Conservation (phyloP, 148 eudicot genomes). For the Vaccinium darrowii region DNA sequence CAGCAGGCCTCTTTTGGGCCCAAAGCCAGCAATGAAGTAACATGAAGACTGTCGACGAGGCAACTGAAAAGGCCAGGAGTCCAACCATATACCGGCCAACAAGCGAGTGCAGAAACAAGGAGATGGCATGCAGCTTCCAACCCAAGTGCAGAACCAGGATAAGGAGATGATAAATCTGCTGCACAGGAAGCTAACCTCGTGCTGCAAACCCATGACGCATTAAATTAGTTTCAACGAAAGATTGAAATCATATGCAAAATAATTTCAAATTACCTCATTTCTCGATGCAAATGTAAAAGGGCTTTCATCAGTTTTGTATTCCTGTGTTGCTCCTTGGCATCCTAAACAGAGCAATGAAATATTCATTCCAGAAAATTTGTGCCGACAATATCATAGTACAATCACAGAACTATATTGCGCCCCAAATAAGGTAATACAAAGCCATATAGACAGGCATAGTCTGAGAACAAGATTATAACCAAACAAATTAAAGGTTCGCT, state of each 20-base stretch:
- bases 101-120: slow-evolving; percentile 90
- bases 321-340: slow-evolving; percentile 86
- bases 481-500: slow-evolving; percentile 2
- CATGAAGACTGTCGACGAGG: slow-evolving; percentile 83
- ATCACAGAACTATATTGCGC: neutral
- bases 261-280: slow-evolving; percentile 58
- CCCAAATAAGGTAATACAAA: neutral
- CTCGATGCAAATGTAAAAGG: slow-evolving; percentile 84
- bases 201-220: slow-evolving; percentile 46
- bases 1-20: slow-evolving; percentile 97
- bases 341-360: slow-evolving; percentile 43
- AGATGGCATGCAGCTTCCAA: slow-evolving; percentile 86
- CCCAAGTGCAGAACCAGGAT: slow-evolving; percentile 79
- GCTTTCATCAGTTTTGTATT: slow-evolving; percentile 87
- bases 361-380: neutral
- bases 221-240: neutral
- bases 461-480: neutral
- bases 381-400: neutral
- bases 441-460: neutral
- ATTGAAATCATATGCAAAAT: neutral
- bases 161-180: slow-evolving; percentile 62
- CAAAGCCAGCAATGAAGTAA: slow-evolving; percentile 69
- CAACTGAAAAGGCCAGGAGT: slow-evolving; percentile 89
- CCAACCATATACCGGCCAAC: slow-evolving; percentile 96
- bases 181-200: slow-evolving; percentile 88